phyloP scores from a whole-genome alignment of 257 asterid species.

The Fraxinus pennsylvanica region DNA sequence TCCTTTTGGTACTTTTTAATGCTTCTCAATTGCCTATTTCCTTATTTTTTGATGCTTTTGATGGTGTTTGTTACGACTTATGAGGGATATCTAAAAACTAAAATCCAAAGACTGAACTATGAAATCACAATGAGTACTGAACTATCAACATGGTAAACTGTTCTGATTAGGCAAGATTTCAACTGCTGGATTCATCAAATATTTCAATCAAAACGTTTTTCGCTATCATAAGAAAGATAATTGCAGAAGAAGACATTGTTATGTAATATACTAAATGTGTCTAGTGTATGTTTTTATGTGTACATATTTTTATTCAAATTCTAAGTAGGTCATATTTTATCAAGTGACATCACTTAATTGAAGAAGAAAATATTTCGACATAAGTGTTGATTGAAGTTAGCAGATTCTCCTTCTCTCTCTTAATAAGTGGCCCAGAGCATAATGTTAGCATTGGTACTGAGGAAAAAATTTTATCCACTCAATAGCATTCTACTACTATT shows the following conservation, averaged over 20 bases:
- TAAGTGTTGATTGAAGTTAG: not conserved
- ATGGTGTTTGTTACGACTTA: not conserved
- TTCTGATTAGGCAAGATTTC: not conserved
- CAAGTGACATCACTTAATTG: not conserved
- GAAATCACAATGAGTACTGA: not conserved
- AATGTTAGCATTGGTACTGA: not conserved
- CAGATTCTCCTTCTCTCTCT: not conserved
- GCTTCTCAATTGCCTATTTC: not conserved
- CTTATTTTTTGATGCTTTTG: not conserved
- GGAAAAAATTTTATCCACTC: slow-evolving; percentile 8
- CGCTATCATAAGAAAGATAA: not conserved
- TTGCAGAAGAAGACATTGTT: not conserved
- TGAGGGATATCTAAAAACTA: not conserved
- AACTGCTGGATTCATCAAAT: not conserved
- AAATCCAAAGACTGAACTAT: not conserved
- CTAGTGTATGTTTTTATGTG: not conserved
- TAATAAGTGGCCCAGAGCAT: not conserved
- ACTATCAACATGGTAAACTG: not conserved
- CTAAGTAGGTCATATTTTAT: not conserved
- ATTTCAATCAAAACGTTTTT: not conserved
- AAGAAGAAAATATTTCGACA: not conserved
- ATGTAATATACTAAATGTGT: not conserved
- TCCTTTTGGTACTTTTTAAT: not conserved
- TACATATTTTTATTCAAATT: not conserved
- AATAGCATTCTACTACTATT: not conserved